These are phyloP conservation scores for Gracilaria caudata DNA, from an alignment of 23 red algal genomes.

Conservation along the genomic window DNA sequence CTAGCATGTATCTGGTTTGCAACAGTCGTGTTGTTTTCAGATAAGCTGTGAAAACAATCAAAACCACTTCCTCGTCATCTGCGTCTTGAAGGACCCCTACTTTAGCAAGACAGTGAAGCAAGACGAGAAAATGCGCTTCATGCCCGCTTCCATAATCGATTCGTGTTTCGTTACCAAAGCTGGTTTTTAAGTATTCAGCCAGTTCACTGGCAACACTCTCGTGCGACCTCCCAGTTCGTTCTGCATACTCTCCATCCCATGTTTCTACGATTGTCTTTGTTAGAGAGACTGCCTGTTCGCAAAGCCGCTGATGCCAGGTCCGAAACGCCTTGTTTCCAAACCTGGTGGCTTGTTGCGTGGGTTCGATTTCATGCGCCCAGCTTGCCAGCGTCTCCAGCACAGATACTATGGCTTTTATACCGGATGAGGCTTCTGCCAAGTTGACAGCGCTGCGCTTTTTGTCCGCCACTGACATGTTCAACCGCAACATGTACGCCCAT, in stretches of 20 bases:
- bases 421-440: slow-evolving; percentile 16
- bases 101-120: slow-evolving; percentile 72
- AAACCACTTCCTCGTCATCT: slow-evolving; percentile 70
- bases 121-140: slow-evolving; percentile 88
- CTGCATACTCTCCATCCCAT: slow-evolving; percentile 20
- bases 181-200: slow-evolving; percentile 70
- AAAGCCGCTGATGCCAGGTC: slow-evolving; percentile 65
- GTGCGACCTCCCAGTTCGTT: background rate
- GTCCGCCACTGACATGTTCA: slow-evolving; percentile 72
- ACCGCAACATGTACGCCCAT: slow-evolving; percentile 79
- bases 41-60: slow-evolving; percentile 83
- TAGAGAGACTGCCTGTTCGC: slow-evolving; percentile 11
- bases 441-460: slow-evolving; percentile 49
- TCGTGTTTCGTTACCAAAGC: slow-evolving; percentile 85
- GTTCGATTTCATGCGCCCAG: slow-evolving; percentile 57
- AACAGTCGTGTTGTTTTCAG: slow-evolving; percentile 80
- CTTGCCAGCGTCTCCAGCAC: slow-evolving; percentile 36
- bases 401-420: slow-evolving; percentile 32
- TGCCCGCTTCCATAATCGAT: slow-evolving; percentile 99
- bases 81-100: slow-evolving; percentile 41
- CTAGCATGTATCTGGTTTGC: slow-evolving; percentile 85
- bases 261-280: slow-evolving; percentile 30
- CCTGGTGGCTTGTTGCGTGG: slow-evolving; percentile 39
- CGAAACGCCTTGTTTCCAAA: slow-evolving; percentile 95
- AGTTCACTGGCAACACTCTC: slow-evolving; percentile 50